phyloP scores from a whole-genome alignment of 495 filamentous ascomycete species.

The Penicillium manginii region DNA sequence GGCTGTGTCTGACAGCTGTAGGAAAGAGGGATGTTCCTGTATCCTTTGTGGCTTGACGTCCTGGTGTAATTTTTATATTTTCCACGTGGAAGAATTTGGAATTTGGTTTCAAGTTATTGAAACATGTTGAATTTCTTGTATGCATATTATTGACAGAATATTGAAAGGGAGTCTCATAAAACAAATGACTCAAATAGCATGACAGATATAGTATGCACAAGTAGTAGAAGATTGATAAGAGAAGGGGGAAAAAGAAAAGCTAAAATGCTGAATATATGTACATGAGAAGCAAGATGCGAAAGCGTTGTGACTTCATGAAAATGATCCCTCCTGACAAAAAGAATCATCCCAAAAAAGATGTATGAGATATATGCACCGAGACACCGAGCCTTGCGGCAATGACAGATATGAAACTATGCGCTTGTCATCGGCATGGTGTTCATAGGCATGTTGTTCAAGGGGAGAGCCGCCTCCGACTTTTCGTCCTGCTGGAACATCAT shows the following conservation, averaged over 20 bases:
- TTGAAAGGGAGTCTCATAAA: not conserved
- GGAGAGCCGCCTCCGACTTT: conserved; percentile 45
- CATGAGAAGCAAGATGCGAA: not conserved
- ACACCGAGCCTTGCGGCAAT: not conserved
- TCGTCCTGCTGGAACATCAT: conserved; percentile 57
- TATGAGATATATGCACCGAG: not conserved
- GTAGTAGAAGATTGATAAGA: not conserved
- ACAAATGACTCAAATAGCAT: not conserved
- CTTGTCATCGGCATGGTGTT: conserved; percentile 10
- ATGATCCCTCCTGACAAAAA: not conserved
- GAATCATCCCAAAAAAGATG: conserved; percentile 1
- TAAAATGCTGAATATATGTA: conserved; percentile 3
- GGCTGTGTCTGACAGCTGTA: not conserved
- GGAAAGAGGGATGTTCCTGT: not conserved
- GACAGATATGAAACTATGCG: not conserved
- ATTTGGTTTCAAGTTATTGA: not conserved
- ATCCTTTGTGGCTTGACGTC: not conserved
- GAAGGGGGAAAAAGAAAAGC: not conserved
- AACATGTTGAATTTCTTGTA: not conserved
- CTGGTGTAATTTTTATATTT: too few relatives aligned
- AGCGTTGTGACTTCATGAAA: conserved; percentile 1
- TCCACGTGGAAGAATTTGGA: not conserved
- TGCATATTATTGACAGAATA: not conserved
- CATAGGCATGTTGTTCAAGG: conserved; percentile 40
- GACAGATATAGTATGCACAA: conserved; percentile 3